These are phyloP conservation scores for Ceriops tagal DNA, from an alignment of 345 rosid species.

Conservation along the genomic window DNA sequence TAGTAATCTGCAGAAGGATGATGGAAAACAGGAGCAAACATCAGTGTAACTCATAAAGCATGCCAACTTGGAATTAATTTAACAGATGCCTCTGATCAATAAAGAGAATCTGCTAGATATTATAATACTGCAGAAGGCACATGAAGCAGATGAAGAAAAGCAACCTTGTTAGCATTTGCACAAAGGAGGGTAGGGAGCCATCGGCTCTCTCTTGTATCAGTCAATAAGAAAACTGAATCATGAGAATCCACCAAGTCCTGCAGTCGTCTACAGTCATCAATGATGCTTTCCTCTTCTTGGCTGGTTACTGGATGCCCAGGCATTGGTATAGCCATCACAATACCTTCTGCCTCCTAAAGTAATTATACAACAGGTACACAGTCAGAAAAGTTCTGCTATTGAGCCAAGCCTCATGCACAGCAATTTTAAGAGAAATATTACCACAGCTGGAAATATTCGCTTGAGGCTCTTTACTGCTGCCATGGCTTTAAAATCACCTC, in stretches of 20 bases:
- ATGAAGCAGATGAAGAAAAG: slow-evolving; percentile 10
- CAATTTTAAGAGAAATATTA: slow-evolving; percentile 27
- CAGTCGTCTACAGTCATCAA: slow-evolving; percentile 67
- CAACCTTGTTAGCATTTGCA: slow-evolving; percentile 79
- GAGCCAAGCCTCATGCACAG: slow-evolving; percentile 2
- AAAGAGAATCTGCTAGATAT: slow-evolving; percentile 3
- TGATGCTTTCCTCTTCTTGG: slow-evolving; percentile 69
- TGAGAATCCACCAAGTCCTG: slow-evolving; percentile 69
- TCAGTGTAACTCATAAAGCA: neutral
- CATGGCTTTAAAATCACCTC: slow-evolving; percentile 76
- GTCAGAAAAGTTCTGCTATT: neutral
- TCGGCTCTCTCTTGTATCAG: slow-evolving; percentile 98
- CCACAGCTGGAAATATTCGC: slow-evolving; percentile 85
- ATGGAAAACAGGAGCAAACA: slow-evolving; percentile 2
- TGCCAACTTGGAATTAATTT: neutral
- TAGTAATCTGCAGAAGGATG: slow-evolving; percentile 56
- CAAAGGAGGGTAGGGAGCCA: slow-evolving; percentile 90
- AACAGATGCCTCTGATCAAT: slow-evolving; percentile 2
- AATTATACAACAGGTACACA: slow-evolving; percentile 1
- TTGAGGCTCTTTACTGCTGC: slow-evolving; percentile 87
- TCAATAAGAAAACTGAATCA: slow-evolving; percentile 86
- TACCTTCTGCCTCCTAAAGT: slow-evolving; percentile 63
- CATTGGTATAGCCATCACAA: slow-evolving; percentile 92
- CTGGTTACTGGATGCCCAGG: slow-evolving; percentile 87
- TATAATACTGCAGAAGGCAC: neutral